Evolutionary conservation across 495 filamentous ascomycete species (phyloP), one percentile per base, ranked within the genome.

Genomic region (Rostrohypoxylon terebratum): DNA sequence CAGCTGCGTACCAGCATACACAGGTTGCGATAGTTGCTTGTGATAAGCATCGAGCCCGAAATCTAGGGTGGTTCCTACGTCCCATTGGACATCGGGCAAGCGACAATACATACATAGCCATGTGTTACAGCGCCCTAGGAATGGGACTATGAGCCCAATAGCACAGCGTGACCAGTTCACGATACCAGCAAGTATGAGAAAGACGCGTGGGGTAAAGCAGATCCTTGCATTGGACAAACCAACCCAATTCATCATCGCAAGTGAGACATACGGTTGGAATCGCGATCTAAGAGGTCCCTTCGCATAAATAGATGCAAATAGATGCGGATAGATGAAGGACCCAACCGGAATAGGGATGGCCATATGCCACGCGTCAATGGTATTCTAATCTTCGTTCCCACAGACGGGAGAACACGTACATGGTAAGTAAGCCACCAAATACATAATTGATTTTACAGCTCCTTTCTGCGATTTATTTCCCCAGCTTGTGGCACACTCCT

Each of bases 121-220:
- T 69, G 61, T 64, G 71, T 59, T 66, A 62, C 66, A 40, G 66
- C 36, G 55, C 57, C 54, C 60, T 73, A 57, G 65, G 61, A 47
- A 66, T 66, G 66, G 55, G 50, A 62, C 18, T 31, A 1, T 55
- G 31, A 60, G 50, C 34, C 71, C 62, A 74, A 66, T 74, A 50
- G 44, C 60, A 66, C 42, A 9, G 20, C 25, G 63, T 51, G 13
- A n/a, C 38, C 36, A 63, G 34, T 51, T 48, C 48, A 58, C 38
- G 64, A 50, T 54, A 47, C 42, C 59, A 55, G 58, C 48, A 61
- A 61, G 59, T 42, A 53, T 64, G 36, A 68, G 59, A 33, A 57
- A 58, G 55, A 66, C 23, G 71, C 71, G 71, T 74, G 71, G 71
- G 71, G 66, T 74, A 34, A 60, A 70, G 71, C 9, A 63, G 71